Evolutionary conservation across 768 basidiomycete species (phyloP).

Genomic region (Psilocybe tampanensis): DNA sequence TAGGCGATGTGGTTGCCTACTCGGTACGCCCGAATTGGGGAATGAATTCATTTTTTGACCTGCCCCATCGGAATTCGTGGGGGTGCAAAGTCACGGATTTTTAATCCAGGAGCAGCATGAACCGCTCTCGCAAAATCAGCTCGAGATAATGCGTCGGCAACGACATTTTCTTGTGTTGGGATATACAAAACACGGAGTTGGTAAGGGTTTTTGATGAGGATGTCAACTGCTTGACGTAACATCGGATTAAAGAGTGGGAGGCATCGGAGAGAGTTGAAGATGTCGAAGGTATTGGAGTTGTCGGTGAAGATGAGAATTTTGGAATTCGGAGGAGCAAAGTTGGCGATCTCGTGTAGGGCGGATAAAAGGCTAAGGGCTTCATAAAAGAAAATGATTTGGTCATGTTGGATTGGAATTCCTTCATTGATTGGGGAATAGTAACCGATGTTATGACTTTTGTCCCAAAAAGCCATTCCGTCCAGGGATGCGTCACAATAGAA

Average conservation of each 20-base stretch:
- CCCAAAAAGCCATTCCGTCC: slow-evolving; percentile 9
- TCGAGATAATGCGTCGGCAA: slow-evolving; percentile 36
- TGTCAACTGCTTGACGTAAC: slow-evolving; percentile 15
- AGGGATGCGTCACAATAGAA: slow-evolving; percentile 25
- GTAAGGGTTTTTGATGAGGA: slow-evolving; percentile 3
- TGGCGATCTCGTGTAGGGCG: slow-evolving; percentile 10
- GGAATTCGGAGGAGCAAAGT: accelerated
- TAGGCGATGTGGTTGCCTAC: slow-evolving; percentile 10
- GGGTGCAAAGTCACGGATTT: slow-evolving; percentile 15
- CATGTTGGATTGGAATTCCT: no score
- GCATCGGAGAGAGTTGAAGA: slow-evolving; percentile 30
- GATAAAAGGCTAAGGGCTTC: slow-evolving; percentile 27
- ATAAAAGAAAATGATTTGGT: slow-evolving; percentile 26
- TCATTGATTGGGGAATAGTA: background rate
- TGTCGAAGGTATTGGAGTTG: slow-evolving; percentile 32
- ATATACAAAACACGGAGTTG: slow-evolving; percentile 28
- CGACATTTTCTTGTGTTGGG: slow-evolving; percentile 23
- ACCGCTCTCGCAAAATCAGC: background rate
- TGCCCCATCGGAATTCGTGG: slow-evolving; percentile 17
- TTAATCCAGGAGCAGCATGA: background rate
- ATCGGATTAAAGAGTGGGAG: slow-evolving; percentile 26
- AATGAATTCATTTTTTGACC: no score
- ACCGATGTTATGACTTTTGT: no score
- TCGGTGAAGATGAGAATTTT: slow-evolving; percentile 28
- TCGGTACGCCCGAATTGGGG: no score